Base-by-base conservation (phyloP, 257 asterid species). In the Solanum lycopersicoides region DNA sequence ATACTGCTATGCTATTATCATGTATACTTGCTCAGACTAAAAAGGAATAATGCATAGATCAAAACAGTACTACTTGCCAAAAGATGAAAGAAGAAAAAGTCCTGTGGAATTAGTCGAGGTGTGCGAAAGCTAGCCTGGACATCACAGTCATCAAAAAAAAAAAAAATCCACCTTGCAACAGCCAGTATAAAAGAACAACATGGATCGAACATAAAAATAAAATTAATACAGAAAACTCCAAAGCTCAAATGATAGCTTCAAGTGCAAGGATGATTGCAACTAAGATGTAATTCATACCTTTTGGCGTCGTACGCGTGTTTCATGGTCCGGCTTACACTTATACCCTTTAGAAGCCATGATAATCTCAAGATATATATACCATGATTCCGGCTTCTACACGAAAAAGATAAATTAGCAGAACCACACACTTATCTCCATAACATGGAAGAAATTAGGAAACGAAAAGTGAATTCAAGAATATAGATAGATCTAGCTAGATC, bases 261-360 rank as follows among this genome's bases (percentile, higher is more conserved):
- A 41, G 30, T n/a, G 56, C 37, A 37, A 68, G 65, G 32, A 35
- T 66, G 60, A 84, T 79, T 83, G 77, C 80, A 87, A 82, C 34
- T 30, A 76, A 89, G 83, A 83, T 34, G 18, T 37, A 20, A 88
- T 25, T 83, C 87, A 87, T 89, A 97, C 99, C 98, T 97, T 97
- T 87, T 93, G 99, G 84, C 98, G 92, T 93, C 89, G 94, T 82
- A 98, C 96, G 76, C 99, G 93, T 12, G 98, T 91, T 86, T 97
- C 99, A 94, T 95, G 96, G 92, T 97, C 99, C 90, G 92, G 95
- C 88, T 93, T 97, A 87, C 95, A 95, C 94, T 98, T 94, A 79
- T 95, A 97, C 93, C 99, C 99, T 95, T 96, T 97, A 86, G 99
- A 96, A 95, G 98, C 99, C 99, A 97, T 97, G 90, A 83, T 88